Evolutionary conservation across 2,329 filamentous ascomycete genomes (phyloP), one percentile per base, ranked within the genome.

Genomic region (Fusarium sp.): DNA sequence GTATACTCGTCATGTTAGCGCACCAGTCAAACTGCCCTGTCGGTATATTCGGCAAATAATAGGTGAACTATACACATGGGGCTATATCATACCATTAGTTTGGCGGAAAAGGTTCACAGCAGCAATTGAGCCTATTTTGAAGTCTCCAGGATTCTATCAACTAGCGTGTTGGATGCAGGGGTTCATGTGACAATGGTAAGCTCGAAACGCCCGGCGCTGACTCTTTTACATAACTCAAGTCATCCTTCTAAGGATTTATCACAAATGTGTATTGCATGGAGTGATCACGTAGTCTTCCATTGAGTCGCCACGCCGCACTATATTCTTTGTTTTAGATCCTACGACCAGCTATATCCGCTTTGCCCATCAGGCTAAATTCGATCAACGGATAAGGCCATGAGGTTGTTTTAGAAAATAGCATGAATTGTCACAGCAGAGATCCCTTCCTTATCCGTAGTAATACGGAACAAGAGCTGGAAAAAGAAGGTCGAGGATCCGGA

Each of bases 401-500:
- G 25, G n/a, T 43, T 53, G 12, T 53, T 29, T 32, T 15, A 24
- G 16, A 20, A 34, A 15, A 47, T 24, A 38, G 34, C 18, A 18
- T 29, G 12, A 12, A 11, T 40, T 15, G 40, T 46, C 29, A 25
- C 18, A 20, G 12, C 24, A 40, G 32, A n/a, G 49, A 53, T 53
- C 49, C 49, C 49, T 32, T 24, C 43, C 53, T 65, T 65, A 52
- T 59, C 61, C 40, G 62, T 52, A 43, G 16, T 22, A 46, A 30
- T 38, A 41, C 62, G 62, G 62, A 65, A 43, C 18, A 27, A 41
- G 15, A 16, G 34, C 46, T 43, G 11, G 29, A 64, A 58, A n/a
- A 29, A 60, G 62, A 59, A 65, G 53, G 61, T 64, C 15, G 12
- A 38, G 16, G 30, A 57, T 48, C 30, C 60, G 61, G 62, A 65